Percentiles rank a stretch among this genome's conserved stretches.
phyloP scores from a whole-genome alignment of 2,329 filamentous ascomycete genomes.

The Septoria petroselini region DNA sequence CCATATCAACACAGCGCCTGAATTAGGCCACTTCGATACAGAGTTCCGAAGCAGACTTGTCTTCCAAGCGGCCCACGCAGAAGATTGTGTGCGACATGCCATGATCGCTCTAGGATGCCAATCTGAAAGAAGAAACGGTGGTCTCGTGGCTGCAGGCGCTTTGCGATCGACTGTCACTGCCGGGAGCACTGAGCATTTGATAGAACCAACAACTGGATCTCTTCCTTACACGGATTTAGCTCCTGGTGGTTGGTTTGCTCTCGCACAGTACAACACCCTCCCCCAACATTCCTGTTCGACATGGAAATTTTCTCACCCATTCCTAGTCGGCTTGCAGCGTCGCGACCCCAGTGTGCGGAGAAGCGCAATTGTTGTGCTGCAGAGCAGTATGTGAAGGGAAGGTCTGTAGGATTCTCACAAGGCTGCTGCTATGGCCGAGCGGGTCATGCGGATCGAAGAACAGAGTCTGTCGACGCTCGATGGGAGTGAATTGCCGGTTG shows the following conservation, averaged over 20 bases:
- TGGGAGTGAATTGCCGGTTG: neutral
- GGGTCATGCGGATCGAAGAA: slow-evolving; percentile 1
- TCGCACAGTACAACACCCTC: too few relatives aligned
- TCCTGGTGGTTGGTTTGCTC: too few relatives aligned
- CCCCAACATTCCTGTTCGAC: slow-evolving; percentile 3
- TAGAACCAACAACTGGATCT: too few relatives aligned
- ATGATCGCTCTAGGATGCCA: neutral
- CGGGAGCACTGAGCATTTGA: neutral
- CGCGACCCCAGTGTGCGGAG: neutral
- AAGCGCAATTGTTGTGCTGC: neutral
- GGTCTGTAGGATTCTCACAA: slow-evolving; percentile 5
- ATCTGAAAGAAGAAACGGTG: neutral
- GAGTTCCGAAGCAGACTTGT: slow-evolving; percentile 3
- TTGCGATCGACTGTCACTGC: neutral
- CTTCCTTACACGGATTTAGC: too few relatives aligned
- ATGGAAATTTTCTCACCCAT: slow-evolving; percentile 3
- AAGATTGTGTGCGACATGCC: neutral
- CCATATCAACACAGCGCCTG: slow-evolving; percentile 2
- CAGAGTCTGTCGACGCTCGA: neutral
- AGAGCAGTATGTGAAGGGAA: neutral
- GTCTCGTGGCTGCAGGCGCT: neutral
- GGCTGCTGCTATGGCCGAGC: neutral
- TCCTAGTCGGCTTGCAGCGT: neutral
- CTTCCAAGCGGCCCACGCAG: neutral
- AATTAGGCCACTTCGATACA: slow-evolving; percentile 3